These are phyloP conservation scores for Porcisia deanei DNA, from an alignment of 208 protist species.

Conservation along the genomic window DNA sequence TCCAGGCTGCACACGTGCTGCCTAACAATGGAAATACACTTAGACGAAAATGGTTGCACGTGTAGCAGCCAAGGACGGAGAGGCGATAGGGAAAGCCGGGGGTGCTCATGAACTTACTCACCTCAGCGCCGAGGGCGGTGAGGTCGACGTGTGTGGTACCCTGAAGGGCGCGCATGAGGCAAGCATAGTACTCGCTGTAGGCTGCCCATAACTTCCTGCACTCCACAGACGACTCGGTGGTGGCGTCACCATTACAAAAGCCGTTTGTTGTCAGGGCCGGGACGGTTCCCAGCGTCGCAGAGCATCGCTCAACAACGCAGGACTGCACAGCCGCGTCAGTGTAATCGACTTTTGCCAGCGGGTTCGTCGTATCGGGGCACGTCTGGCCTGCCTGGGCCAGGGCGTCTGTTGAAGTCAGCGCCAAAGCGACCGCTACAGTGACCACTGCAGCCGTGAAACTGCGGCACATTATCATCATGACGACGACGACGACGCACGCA, in stretches of 20 bases:
- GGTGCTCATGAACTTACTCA: conserved; percentile 23
- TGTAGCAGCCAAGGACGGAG: conserved; percentile 37
- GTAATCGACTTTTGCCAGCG: conserved; percentile 25
- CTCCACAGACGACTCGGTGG: conserved; percentile 21
- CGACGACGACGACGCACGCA: neutral
- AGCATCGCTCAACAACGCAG: conserved; percentile 40
- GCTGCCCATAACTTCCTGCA: conserved; percentile 30
- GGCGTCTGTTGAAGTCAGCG: conserved; percentile 4
- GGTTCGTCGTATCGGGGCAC: conserved; percentile 26
- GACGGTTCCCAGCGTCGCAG: conserved; percentile 18
- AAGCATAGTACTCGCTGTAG: conserved; percentile 47
- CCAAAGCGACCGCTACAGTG: conserved; percentile 2
- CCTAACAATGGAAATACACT: conserved; percentile 14
- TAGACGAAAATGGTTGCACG: conserved; percentile 42
- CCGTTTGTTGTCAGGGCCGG: conserved; percentile 24
- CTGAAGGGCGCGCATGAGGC: conserved; percentile 27
- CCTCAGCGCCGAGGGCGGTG: neutral
- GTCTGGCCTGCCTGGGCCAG: conserved; percentile 16
- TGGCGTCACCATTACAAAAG: conserved; percentile 39
- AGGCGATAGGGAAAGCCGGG: conserved; percentile 41
- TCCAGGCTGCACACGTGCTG: conserved; percentile 22
- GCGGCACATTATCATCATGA: neutral
- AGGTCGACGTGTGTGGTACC: conserved; percentile 1
- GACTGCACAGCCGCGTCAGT: conserved; percentile 10
- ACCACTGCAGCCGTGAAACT: neutral